Conservation (phyloP, 192 early-diverging fungal genomes). For the Podila epicladia region DNA sequence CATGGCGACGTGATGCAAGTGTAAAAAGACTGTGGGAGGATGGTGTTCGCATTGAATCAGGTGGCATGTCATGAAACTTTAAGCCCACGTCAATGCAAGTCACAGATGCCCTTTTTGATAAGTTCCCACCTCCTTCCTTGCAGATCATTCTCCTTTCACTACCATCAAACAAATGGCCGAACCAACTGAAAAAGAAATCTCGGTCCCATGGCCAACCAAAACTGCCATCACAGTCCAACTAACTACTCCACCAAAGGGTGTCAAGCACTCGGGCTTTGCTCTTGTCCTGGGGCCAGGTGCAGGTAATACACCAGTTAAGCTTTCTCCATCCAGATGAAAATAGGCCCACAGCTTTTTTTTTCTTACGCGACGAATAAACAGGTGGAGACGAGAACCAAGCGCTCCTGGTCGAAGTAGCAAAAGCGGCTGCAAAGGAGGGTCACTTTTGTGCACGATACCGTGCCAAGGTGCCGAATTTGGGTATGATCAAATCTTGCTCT, state of each 20-base stretch:
- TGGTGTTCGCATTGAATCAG: too few species aligned
- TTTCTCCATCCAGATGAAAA: background rate
- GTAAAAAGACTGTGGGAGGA: background rate
- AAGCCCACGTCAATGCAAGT: too few species aligned
- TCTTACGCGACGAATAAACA: background rate
- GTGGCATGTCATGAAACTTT: too few species aligned
- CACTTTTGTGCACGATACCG: slow-evolving; percentile 47
- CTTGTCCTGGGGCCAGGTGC: slow-evolving; percentile 41
- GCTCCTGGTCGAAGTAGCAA: slow-evolving; percentile 22
- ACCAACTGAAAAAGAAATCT: slow-evolving; percentile 35
- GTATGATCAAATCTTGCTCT: background rate
- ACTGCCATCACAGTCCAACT: slow-evolving; percentile 32
- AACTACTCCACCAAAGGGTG: slow-evolving; percentile 20
- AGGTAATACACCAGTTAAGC: slow-evolving; percentile 1
- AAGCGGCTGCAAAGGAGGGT: slow-evolving; percentile 27
- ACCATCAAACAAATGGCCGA: slow-evolving; percentile 17
- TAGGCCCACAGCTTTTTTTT: background rate
- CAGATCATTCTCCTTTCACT: background rate
- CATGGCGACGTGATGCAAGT: slow-evolving; percentile 8
- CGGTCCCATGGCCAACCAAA: slow-evolving; percentile 31
- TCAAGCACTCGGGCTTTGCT: slow-evolving; percentile 32
- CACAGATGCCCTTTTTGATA: too few species aligned
- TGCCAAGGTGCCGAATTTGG: slow-evolving; percentile 31
- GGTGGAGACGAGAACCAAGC: slow-evolving; percentile 41
- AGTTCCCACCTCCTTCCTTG: too few species aligned